Base-by-base conservation (phyloP, 208 protist genomes). In the Trypanosoma avium region DNA sequence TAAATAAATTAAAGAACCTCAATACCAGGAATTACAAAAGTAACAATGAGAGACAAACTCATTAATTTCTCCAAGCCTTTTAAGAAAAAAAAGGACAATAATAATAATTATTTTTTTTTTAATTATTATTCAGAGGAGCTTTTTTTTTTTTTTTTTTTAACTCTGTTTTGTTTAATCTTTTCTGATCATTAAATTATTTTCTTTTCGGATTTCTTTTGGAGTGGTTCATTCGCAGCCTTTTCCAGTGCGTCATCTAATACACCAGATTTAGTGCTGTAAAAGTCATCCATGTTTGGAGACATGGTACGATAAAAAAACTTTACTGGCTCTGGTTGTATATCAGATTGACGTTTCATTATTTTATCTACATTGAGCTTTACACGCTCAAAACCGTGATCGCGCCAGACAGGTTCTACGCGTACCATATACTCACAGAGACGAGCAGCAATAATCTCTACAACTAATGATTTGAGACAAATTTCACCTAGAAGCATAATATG, bases 361-460 rank as follows among this genome's bases (percentile, higher is more conserved):
- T 71, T 57, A 19, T 29, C 19, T n/a, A 81, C 63, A 36, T 82
- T 61, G 8, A 90, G 72, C 45, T 67, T 58, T 36, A 82, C 82
- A 21, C 88, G 84, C 73, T 97, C 92, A 54, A 74, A 91, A 10
- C 88, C 88, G 58, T 83, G 88, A 54, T 71, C 77, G 21, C 80
- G 80, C 89, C 92, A 97, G 6, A 92, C 79, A 36, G 87, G 85
- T 80, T 97, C 92, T 19, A 84, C 85, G 10, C 92, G 92, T 49
- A 94, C 82, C 74, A 95, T 84, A 76, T 97, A 97, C 79, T 97
- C 92, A 67, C 84, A 86, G 50, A 97, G 54, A 9, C 92, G 86
- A 6, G 77, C 62, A n/a, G 73, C 67, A 30, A 93, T 77, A 56
- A 93, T 89, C 57, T 94, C 86, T 24, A 82, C 92, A 15, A 93